Evolutionary conservation across 805 yeast species (phyloP).

Genomic region (Lipomyces yamanashiensis): DNA sequence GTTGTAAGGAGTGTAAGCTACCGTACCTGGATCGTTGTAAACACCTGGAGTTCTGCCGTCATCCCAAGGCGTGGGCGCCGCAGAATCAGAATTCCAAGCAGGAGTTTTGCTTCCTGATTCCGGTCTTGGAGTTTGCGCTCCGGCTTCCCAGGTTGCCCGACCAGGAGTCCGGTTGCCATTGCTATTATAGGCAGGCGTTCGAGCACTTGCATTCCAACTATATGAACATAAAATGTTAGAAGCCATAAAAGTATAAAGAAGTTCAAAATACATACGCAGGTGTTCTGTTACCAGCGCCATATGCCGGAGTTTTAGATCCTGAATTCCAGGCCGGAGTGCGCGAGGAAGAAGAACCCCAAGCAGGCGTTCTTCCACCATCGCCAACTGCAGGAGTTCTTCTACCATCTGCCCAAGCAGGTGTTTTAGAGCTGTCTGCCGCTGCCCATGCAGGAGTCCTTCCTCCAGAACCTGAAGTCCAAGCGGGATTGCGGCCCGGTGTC

Average conservation of each 20-base stretch:
- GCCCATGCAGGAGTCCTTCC: constrained; percentile 29
- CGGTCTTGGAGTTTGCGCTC: constrained; percentile 45
- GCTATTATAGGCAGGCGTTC: constrained; percentile 16
- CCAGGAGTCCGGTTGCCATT: constrained; percentile 52
- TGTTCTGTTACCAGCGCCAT: constrained; percentile 22
- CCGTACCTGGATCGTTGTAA: constrained; percentile 56
- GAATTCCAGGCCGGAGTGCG: constrained; percentile 51
- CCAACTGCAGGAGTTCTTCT: constrained; percentile 60
- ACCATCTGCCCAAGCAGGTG: constrained; percentile 49
- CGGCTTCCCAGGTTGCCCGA: constrained; percentile 44
- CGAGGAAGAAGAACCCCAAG: constrained; percentile 53
- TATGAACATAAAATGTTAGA: neutral
- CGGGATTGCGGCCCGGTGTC: constrained; percentile 41
- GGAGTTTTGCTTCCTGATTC: constrained; percentile 50
- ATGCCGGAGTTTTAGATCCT: constrained; percentile 30
- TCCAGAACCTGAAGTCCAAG: constrained; percentile 42
- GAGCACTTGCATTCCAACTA: constrained; percentile 46
- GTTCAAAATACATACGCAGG: constrained; percentile 22
- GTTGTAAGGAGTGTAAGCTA: constrained; percentile 44
- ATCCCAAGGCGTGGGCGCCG: constrained; percentile 44
- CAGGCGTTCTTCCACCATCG: constrained; percentile 54
- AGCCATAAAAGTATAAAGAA: neutral
- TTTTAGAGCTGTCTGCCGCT: constrained; percentile 48
- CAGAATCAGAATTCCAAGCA: constrained; percentile 33
- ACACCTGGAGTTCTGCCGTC: constrained; percentile 50